Base-by-base conservation (phyloP, 75 land plant species). In the Pinus tabuliformis region DNA sequence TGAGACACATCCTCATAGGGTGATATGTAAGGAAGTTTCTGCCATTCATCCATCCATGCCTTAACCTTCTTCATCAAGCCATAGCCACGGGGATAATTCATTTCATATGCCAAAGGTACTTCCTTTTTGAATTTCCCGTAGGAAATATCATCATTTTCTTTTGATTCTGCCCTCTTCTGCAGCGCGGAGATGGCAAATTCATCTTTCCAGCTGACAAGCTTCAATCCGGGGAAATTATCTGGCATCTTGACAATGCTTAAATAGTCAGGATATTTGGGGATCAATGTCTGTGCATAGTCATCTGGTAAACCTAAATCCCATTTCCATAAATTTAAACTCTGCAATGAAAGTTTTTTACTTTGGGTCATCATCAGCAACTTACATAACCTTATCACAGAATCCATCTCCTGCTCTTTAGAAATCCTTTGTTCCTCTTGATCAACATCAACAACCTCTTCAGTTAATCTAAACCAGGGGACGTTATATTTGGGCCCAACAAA, bases 241-340 rank as follows among this genome's bases (percentile, higher is more conserved):
- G 63, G 21, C 20, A 57, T 74, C 68, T 83, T 76, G 17, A 81
- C 75, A 22, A 89, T 42, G 42, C 76, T 30, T 63, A 93, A 88
- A 61, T 80, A 77, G 56, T 93, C 85, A 2, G 91, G 86, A 77
- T 77, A 82, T 20, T 86, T 82, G 22, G 82, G 72, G 5, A 87
- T 33, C 24, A 91, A 22, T 0, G 76, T 52, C 49, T 60, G 77
- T 13, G 74, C 74, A 56, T 85, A 91, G 57, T 89, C 83, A 78
- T 84, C 78, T 3, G 96, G 89, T 56, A 93, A 78, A 56, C 94
- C 94, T 64, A 93, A 83, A 66, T 89, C 95, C 86, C 83, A 88
- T 58, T 82, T 84, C 54, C 88, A 82, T 1, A 83, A 59, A 33
- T 62, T 57, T 14, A 93, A 65, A 1, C 85, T 81, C 26, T 77